These are phyloP conservation scores for Murraya koenigii DNA, from an alignment of 345 rosid genomes.

Conservation along the genomic window DNA sequence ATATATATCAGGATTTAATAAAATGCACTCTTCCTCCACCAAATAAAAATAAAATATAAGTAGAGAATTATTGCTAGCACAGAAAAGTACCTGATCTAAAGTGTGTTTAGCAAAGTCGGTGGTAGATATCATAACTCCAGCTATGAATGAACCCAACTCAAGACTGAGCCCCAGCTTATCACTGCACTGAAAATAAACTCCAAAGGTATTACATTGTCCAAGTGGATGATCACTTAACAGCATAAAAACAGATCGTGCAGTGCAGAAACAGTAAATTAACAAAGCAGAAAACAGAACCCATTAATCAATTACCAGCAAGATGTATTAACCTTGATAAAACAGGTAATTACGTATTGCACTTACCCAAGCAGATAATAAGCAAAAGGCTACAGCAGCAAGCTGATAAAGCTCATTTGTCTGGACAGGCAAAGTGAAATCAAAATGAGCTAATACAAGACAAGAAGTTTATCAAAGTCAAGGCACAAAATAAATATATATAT, in stretches of 20 bases:
- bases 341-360: constrained; percentile 25
- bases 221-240: constrained; percentile 5
- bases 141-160: constrained; percentile 96
- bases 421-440: constrained; percentile 22
- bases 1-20: no score
- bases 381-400: constrained; percentile 97
- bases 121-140: constrained; percentile 99
- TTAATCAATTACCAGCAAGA: background rate
- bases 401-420: constrained; percentile 99
- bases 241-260: background rate
- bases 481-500: no score
- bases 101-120: constrained; percentile 95
- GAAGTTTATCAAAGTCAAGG: constrained; percentile 14
- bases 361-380: constrained; percentile 99
- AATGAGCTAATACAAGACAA: background rate
- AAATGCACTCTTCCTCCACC: background rate
- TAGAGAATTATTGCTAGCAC: background rate
- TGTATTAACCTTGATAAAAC: background rate
- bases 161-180: constrained; percentile 99
- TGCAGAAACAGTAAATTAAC: background rate
- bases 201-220: constrained; percentile 11
- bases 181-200: constrained; percentile 84
- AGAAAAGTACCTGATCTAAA: constrained; percentile 77
- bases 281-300: background rate
- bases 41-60: constrained; percentile 1